Evolutionary conservation across 306 rosid genomes (phyloP).

Genomic region (Sicyos edulis): DNA sequence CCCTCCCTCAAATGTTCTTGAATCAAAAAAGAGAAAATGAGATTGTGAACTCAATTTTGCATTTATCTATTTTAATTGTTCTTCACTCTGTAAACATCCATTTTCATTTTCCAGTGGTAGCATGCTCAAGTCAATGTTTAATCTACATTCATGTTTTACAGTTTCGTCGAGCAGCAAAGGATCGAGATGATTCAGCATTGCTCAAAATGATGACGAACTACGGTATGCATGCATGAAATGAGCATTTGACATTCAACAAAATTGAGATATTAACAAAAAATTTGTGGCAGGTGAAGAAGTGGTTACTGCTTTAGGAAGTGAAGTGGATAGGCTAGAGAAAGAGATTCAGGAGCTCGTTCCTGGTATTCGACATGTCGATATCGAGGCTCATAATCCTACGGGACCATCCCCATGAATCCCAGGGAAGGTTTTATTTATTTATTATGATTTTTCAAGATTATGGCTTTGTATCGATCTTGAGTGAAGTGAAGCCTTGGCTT

Average conservation of each 20-base stretch:
- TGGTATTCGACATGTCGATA: conserved; percentile 89
- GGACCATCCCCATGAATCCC: conserved; percentile 14
- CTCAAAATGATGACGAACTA: conserved; percentile 72
- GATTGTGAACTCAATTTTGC: not conserved
- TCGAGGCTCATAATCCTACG: conserved; percentile 89
- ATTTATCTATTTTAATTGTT: not conserved
- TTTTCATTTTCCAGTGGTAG: not conserved
- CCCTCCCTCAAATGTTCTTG: too few relatives aligned
- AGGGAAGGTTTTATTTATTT: not conserved
- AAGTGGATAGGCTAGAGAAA: conserved; percentile 86
- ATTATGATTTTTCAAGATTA: not conserved
- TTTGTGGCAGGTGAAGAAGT: conserved; percentile 79
- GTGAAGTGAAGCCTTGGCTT: conserved; percentile 5
- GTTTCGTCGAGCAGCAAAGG: conserved; percentile 61
- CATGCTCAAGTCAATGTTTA: not conserved
- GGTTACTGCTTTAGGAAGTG: conserved; percentile 94
- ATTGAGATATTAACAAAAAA: conserved; percentile 13
- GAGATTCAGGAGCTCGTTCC: conserved; percentile 96
- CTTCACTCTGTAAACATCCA: not conserved
- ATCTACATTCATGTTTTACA: conserved; percentile 24
- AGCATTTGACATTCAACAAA: conserved; percentile 11
- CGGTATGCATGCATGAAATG: conserved; percentile 38
- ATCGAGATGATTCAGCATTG: conserved; percentile 43
- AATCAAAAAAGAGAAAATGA: not conserved
- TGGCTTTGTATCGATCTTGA: not conserved